Evolutionary conservation across 805 yeast species (phyloP).

Genomic region (Pichia eremophila): DNA sequence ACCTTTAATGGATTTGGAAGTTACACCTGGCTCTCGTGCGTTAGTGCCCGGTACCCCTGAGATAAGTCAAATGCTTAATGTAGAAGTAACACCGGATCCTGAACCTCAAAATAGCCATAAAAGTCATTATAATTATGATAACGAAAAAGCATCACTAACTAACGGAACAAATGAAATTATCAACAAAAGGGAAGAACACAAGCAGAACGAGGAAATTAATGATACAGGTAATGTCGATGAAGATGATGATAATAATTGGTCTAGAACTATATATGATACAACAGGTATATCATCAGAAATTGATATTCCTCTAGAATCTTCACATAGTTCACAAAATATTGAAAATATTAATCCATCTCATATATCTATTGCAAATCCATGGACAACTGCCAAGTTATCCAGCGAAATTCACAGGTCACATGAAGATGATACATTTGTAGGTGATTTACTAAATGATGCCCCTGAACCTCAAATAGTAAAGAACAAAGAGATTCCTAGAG

Average conservation of each 20-base stretch:
- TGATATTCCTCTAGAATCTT: neutral
- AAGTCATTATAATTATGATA: too few species aligned
- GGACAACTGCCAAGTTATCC: conserved; percentile 5
- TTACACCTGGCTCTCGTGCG: too few species aligned
- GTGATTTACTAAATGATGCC: too few species aligned
- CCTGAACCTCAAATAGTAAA: too few species aligned
- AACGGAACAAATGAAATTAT: too few species aligned
- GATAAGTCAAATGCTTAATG: too few species aligned
- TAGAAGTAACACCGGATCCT: too few species aligned
- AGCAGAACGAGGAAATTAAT: neutral
- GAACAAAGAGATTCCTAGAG: too few species aligned
- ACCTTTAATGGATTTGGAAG: too few species aligned
- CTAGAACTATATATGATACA: conserved; percentile 9
- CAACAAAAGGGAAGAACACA: neutral
- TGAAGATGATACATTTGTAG: neutral
- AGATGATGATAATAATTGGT: conserved; percentile 10
- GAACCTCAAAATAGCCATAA: too few species aligned
- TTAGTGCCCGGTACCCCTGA: too few species aligned
- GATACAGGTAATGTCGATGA: neutral
- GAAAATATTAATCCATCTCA: neutral
- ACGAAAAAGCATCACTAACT: too few species aligned
- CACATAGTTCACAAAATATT: neutral
- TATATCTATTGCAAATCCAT: conserved; percentile 17
- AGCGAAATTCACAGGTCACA: neutral
- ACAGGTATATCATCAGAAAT: neutral